Evolutionary conservation across 208 protist genomes (phyloP), one percentile per base, ranked within the genome.

Genomic region (Leishmania arabica): DNA sequence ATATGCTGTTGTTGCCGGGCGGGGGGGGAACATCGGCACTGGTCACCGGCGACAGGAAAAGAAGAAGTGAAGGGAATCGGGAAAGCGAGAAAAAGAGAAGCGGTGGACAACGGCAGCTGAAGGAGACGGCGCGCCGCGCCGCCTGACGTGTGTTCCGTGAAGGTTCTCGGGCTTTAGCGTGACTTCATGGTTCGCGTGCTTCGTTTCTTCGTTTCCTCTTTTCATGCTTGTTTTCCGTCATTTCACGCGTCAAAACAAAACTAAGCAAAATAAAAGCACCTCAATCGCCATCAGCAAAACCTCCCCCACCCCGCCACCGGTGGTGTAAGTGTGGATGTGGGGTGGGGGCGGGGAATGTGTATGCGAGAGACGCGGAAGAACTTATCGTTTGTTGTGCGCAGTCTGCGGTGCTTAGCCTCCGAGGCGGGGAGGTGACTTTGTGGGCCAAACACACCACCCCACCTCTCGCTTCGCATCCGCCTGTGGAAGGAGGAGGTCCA

Each of bases 51-150:
- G 42, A 8, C 15, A 75, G 3, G 42, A 7, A 1, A 45, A 40
- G 58, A 64, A 64, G 27, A 7, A 11, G 70, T 56, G 58, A 64
- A 64, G 27, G 58, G n/a, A 34, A 64, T 64, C 15, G 58, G 58
- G 21, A 64, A 64, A 64, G 58, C 58, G 27, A 64, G 58, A 31
- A 13, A 64, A 64, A 15, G 27, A 31, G 11, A 64, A 34, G 58
- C 58, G 11, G n/a, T 7, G 58, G 24, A 15, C 58, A 64, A 17
- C 58, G 58, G 70, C 31, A 31, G 66, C 83, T 85, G 74, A 90
- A 81, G 84, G 60, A 56, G 75, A 81, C 71, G 17, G 85, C 84
- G 58, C 78, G 79, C n/a, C 31, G 21, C 27, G 37, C 47, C 69
- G 45, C 69, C 31, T 86, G 56, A 70, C 65, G 40, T 64, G 53